Conservation (phyloP, 306 rosid genomes). For the Canavalia gladiata region DNA sequence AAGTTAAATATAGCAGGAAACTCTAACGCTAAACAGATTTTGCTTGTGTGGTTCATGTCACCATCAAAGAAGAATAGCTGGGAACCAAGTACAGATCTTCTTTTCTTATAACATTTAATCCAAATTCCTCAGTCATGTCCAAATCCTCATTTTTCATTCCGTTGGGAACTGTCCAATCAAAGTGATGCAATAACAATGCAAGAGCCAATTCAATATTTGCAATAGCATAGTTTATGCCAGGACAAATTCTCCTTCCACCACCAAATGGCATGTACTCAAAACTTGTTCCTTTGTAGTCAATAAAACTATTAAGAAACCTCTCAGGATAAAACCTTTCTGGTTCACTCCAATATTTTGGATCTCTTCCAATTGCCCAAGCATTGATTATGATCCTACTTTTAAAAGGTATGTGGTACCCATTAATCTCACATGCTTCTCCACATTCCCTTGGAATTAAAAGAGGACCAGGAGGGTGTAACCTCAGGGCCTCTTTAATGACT, state of each 20-base stretch:
- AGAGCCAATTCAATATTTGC: conserved; percentile 40
- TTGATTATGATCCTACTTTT: conserved; percentile 43
- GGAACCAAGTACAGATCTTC: conserved; percentile 34
- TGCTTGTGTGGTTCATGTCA: neutral
- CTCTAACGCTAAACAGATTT: no score
- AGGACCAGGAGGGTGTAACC: conserved; percentile 51
- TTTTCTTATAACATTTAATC: conserved; percentile 5
- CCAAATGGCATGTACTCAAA: conserved; percentile 53
- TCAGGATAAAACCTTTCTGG: conserved; percentile 42
- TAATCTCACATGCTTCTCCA: conserved; percentile 38
- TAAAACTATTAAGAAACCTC: conserved; percentile 23
- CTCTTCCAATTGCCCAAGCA: conserved; percentile 54
- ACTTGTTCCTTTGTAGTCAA: conserved; percentile 32
- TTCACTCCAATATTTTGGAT: conserved; percentile 41
- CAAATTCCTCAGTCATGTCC: conserved; percentile 46
- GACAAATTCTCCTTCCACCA: conserved; percentile 50
- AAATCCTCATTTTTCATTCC: conserved; percentile 28
- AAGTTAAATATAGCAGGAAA: neutral
- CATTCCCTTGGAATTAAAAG: conserved; percentile 45
- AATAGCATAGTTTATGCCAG: conserved; percentile 21
- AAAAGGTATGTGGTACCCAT: conserved; percentile 47
- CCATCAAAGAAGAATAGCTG: neutral
- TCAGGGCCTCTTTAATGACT: conserved; percentile 46
- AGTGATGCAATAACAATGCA: conserved; percentile 39
- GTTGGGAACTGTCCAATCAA: conserved; percentile 42